Evolutionary conservation across 192 early-diverging fungal genomes (phyloP), one percentile per base, ranked within the genome.

Genomic region (Gorgonomyces haynaldii): DNA sequence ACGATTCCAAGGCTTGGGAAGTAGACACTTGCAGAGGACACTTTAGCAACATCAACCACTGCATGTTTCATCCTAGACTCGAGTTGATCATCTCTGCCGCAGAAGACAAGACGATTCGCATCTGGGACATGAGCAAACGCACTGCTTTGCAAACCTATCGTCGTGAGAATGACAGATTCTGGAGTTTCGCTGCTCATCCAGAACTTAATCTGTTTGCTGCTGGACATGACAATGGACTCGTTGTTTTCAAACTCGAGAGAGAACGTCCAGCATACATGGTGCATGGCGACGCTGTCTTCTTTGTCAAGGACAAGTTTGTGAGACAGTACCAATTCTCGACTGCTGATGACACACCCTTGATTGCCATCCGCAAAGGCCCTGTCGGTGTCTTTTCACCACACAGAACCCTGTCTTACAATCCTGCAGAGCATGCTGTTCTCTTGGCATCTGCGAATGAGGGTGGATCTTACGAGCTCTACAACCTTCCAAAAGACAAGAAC

Each of bases 1-100:
- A 91, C 61, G 87, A 99, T 53, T 86, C 87, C 29, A 83, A 86
- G 61, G 96, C 96, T 13, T 99, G 96, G 96, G 96, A 99, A 61
- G 86, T 99, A n/a, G 93, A 99, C 58, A 94, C 91, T 17, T 96
- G 89, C 72, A 82, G 96, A 22, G 96, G 93, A 6, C 96, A 99
- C 65, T 96, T 89, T 69, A 96, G 92, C 78, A 96, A 96, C 47
- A 88, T 99, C 22, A 89, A 85, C 20, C 78, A 78, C 37, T 85
- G 85, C 1, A 60, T 99, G 34, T 99, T 99, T 78, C 93, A 99
- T 57, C 89, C 90, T 13, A 86, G 90, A 41, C 88, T 87, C 51
- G 96, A 99, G 42, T 69, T 99, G 30, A 90, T 99, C 44, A 61
- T 99, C 35, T 90, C 86, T 7, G 78, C 87, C 39, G 82, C 86